A percentile compares a stretch with the other conserved stretches of the same genome.
Evolutionary conservation across 2,329 filamentous ascomycete genomes (phyloP).

Genomic region (Diplodia scrobiculata): DNA sequence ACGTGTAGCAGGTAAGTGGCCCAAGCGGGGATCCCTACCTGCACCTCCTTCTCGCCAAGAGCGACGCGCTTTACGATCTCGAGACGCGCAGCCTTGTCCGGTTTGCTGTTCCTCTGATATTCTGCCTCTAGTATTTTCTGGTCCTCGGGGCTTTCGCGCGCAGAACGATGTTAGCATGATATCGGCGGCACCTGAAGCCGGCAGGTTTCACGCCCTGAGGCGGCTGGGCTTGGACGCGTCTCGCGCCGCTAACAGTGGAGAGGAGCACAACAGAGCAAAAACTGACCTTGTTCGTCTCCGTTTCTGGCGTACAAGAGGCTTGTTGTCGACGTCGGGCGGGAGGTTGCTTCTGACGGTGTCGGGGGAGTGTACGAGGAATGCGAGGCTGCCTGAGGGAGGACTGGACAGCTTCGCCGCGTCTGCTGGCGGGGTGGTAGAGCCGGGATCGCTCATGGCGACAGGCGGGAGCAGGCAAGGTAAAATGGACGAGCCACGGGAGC

Average conservation of each 20-base stretch:
- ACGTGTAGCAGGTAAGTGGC: conserved; percentile 9
- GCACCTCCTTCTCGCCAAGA: conserved; percentile 92
- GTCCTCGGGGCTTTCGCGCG: conserved; percentile 62
- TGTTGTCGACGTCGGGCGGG: conserved; percentile 62
- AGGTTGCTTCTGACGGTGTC: conserved; percentile 59
- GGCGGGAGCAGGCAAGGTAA: conserved; percentile 10
- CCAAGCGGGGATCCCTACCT: conserved; percentile 62
- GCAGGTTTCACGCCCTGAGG: neutral
- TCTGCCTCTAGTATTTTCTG: conserved; percentile 85
- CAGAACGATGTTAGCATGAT: conserved; percentile 1
- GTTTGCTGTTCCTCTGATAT: conserved; percentile 82
- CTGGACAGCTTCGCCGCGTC: conserved; percentile 35
- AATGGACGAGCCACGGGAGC: neutral
- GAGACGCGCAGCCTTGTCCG: conserved; percentile 83
- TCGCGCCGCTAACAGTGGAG: neutral
- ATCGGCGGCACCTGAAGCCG: neutral
- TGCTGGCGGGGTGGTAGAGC: conserved; percentile 34
- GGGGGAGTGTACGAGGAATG: conserved; percentile 63
- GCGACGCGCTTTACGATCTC: conserved; percentile 83
- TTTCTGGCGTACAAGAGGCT: conserved; percentile 62
- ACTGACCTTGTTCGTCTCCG: conserved; percentile 63
- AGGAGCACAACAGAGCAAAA: conserved; percentile 23
- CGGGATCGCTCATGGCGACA: conserved; percentile 30
- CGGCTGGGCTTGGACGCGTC: conserved; percentile 5
- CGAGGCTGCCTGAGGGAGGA: conserved; percentile 46